phyloP scores from a whole-genome alignment of 257 asterid species.

The Buddleja alternifolia region DNA sequence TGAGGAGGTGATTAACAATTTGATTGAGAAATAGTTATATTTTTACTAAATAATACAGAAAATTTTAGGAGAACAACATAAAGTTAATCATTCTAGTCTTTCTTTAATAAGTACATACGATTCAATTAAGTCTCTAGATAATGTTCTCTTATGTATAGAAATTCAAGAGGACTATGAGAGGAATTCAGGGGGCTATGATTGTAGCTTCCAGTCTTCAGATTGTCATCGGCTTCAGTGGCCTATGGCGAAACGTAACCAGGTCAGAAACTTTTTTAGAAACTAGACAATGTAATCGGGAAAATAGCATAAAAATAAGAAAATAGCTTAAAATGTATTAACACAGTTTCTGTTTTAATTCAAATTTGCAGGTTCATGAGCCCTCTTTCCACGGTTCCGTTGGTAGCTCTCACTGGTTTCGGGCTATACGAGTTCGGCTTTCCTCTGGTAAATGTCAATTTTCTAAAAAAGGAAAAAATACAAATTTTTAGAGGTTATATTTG shows the following conservation, averaged over 20 bases:
- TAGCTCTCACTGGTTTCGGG: slow-evolving; percentile 92
- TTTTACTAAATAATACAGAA: too few species aligned
- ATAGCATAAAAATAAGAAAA: too few species aligned
- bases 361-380: slow-evolving; percentile 79
- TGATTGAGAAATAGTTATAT: too few species aligned
- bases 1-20: slow-evolving; percentile 52
- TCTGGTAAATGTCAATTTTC: slow-evolving; percentile 51
- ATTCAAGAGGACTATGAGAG: slow-evolving; percentile 77
- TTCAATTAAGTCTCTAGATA: too few species aligned
- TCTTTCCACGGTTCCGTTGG: slow-evolving; percentile 75
- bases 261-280: slow-evolving; percentile 16
- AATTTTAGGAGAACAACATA: too few species aligned
- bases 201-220: slow-evolving; percentile 92
- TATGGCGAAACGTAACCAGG: slow-evolving; percentile 91
- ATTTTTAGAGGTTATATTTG: background rate
- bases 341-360: background rate
- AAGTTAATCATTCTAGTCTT: too few species aligned
- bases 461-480: background rate
- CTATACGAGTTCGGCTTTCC: slow-evolving; percentile 90
- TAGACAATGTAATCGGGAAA: background rate
- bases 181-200: slow-evolving; percentile 87
- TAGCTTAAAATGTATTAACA: background rate
- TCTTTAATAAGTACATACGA: too few species aligned
- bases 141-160: slow-evolving; percentile 45
- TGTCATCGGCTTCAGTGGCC: slow-evolving; percentile 87